Base-by-base conservation (phyloP, 352 stramenopile species). In the Pythium monospermum region DNA sequence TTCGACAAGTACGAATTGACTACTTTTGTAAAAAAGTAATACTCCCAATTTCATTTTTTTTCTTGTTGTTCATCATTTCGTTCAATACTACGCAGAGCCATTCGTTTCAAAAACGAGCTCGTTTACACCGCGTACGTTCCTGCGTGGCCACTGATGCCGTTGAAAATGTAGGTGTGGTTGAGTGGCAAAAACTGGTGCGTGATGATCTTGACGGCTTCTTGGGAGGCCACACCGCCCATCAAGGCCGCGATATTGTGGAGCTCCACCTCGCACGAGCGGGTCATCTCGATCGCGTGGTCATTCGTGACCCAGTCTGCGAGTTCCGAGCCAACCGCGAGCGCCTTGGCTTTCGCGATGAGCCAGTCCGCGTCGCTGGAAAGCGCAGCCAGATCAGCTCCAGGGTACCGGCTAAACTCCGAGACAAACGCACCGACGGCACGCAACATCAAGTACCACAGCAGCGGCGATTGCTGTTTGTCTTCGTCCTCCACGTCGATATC, bases 161-260 rank as follows among this genome's bases (percentile, higher is more conserved):
- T 99, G 74, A 97, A 99, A 6, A 99, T 36, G 66, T 98, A 98
- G 15, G 95, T 99, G 68, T 98, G 96, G 66, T 99, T 85, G 5
- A 99, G 59, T 0, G 96, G 95, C 53, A 97, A 74, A 61, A 98
- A 99, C 69, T 99, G 94, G 42, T 96, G 83, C 33, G 96, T 99
- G 67, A 99, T 96, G 38, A 99, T 62, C 70, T 99, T 99, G 41
- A 99, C 78, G 15, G 94, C 94, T 59, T 99, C 97, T 66, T 99
- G 97, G 26, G 90, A 87, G 2, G 95, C 96, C 16, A 99, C 84
- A 18, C 95, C 97, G n/a, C 96, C 97, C 45, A 99, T 78, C 18
- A 99, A 68, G 22, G 91, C 87, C 4, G 94, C 91, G 43, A 98
- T 80, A 33, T 85, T 95, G 68, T 99, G 95, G 48, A 98, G 66